Conservation (phyloP, 306 rosid species). For the Lathyrus tuberosus region DNA sequence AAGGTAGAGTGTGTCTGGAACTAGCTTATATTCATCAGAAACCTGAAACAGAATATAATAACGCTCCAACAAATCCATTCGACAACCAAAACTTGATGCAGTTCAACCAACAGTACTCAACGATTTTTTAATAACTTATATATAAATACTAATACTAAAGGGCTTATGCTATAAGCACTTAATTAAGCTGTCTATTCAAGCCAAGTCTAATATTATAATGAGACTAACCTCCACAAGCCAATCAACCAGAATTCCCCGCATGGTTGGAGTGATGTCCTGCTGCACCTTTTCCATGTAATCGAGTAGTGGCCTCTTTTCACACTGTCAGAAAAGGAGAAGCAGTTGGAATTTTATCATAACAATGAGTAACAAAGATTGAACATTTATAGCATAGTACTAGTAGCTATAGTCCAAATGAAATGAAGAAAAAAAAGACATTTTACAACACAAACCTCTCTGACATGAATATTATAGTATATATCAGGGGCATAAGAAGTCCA, state of each 20-base stretch:
- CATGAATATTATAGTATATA: constrained; percentile 54
- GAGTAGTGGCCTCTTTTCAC: constrained; percentile 58
- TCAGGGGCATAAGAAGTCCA: constrained; percentile 80
- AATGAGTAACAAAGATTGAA: neutral
- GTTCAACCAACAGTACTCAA: neutral
- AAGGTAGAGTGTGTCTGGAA: constrained; percentile 91
- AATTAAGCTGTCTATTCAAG: neutral
- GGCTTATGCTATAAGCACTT: neutral
- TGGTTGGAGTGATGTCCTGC: constrained; percentile 68
- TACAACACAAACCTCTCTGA: constrained; percentile 71
- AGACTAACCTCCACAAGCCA: constrained; percentile 92
- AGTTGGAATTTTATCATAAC: constrained; percentile 21
- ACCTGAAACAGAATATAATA: constrained; percentile 60
- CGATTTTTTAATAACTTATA: too few relatives aligned
- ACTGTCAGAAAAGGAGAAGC: constrained; percentile 12
- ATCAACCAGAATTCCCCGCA: constrained; percentile 82
- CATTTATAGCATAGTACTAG: neutral
- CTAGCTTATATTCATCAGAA: constrained; percentile 82
- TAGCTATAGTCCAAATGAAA: constrained; percentile 22
- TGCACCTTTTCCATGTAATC: constrained; percentile 77
- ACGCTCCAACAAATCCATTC: constrained; percentile 29
- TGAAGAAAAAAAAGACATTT: neutral
- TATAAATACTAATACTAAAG: neutral
- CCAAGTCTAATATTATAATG: neutral
- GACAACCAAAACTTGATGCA: constrained; percentile 14